A percentile compares a stretch with the other conserved stretches of the same genome.
Evolutionary conservation across 257 asterid genomes (phyloP).

Genomic region (Perilla frutescens): DNA sequence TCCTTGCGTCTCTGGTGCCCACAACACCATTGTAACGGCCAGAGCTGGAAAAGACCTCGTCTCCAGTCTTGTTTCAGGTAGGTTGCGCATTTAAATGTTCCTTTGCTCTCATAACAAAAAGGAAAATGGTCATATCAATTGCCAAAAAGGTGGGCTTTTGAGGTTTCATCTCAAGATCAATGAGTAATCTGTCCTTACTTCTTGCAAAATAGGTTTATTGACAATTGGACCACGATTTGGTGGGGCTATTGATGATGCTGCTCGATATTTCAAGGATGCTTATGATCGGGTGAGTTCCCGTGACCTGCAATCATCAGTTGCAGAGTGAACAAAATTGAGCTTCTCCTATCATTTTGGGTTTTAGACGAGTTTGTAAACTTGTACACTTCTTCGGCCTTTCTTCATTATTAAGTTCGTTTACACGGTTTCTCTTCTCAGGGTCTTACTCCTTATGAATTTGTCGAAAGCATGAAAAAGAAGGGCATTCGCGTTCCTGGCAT

Average conservation of each 20-base stretch:
- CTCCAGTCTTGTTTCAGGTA: constrained; percentile 97
- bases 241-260: constrained; percentile 99
- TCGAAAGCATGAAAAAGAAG: constrained; percentile 98
- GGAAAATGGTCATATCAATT: neutral
- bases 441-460: constrained; percentile 95
- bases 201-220: constrained; percentile 72
- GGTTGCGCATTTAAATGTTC: constrained; percentile 21
- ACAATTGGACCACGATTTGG: constrained; percentile 99
- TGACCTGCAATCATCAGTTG: constrained; percentile 30
- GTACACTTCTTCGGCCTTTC: constrained; percentile 29
- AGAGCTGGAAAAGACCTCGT: constrained; percentile 99
- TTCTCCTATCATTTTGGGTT: constrained; percentile 8
- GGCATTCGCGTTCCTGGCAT: constrained; percentile 99
- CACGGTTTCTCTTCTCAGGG: constrained; percentile 50
- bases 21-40: constrained; percentile 95
- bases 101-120: neutral
- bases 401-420: constrained; percentile 16
- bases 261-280: constrained; percentile 99
- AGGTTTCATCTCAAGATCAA: constrained; percentile 29
- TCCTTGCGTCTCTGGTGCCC: constrained; percentile 99
- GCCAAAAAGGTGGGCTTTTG: neutral
- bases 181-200: constrained; percentile 31
- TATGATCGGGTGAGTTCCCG: constrained; percentile 71
- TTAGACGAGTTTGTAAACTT: constrained; percentile 18
- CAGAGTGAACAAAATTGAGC: neutral